Conservation (phyloP, 495 filamentous ascomycete species). For the Aspergillus incahuasiensis region DNA sequence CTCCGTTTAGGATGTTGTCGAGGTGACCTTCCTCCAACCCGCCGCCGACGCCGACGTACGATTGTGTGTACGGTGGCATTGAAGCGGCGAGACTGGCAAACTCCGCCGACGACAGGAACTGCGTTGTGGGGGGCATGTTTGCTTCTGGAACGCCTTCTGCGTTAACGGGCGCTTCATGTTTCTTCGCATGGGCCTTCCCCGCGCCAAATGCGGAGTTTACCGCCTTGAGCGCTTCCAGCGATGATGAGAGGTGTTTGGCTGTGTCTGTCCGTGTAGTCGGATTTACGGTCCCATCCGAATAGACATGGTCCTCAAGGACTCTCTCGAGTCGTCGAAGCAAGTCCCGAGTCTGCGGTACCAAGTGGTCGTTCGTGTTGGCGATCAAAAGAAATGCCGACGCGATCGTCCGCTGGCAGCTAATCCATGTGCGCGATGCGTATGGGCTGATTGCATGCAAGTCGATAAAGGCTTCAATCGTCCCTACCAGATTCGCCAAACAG, state of each 20-base stretch:
- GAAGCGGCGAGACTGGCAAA: slow-evolving; percentile 17
- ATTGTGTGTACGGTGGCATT: slow-evolving; percentile 13
- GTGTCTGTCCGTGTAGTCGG: slow-evolving; percentile 35
- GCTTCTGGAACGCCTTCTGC: neutral
- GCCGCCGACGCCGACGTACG: slow-evolving; percentile 7
- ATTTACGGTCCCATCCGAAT: slow-evolving; percentile 27
- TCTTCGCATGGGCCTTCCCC: slow-evolving; percentile 14
- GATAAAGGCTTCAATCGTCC: slow-evolving; percentile 42
- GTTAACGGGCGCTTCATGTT: neutral
- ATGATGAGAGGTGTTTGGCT: slow-evolving; percentile 37
- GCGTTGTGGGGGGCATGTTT: slow-evolving; percentile 15
- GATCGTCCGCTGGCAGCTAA: slow-evolving; percentile 44
- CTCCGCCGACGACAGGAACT: slow-evolving; percentile 25
- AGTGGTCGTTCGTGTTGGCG: slow-evolving; percentile 35
- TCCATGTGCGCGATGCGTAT: slow-evolving; percentile 44
- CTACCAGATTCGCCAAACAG: slow-evolving; percentile 37
- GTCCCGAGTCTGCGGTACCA: slow-evolving; percentile 31
- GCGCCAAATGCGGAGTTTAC: slow-evolving; percentile 35
- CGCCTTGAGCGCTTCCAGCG: slow-evolving; percentile 37
- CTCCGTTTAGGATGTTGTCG: slow-evolving; percentile 24
- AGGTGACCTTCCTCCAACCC: slow-evolving; percentile 14
- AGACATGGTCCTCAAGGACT: slow-evolving; percentile 41
- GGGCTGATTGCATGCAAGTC: slow-evolving; percentile 41
- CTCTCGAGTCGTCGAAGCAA: slow-evolving; percentile 37
- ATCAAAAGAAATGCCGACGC: slow-evolving; percentile 44